phyloP scores from a whole-genome alignment of 2,329 filamentous ascomycete genomes.

The Trichoderma pleuroti region DNA sequence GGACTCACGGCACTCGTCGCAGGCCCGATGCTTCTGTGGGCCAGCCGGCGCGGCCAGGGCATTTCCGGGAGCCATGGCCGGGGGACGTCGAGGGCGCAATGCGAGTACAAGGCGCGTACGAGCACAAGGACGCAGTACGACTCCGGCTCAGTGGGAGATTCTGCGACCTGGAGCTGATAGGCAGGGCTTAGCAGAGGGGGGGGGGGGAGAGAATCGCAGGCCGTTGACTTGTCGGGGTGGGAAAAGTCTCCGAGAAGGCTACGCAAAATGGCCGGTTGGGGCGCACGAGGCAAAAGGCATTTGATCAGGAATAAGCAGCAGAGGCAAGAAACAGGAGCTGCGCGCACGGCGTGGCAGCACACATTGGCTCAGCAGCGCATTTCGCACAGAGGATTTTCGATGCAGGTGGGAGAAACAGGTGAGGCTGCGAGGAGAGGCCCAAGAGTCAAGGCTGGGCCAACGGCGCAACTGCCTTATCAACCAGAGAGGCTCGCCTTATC shows the following conservation, averaged over 20 bases:
- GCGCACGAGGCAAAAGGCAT: not conserved
- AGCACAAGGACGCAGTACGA: constrained; percentile 4
- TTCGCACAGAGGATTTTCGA: not conserved
- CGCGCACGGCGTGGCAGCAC: not conserved
- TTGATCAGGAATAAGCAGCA: not conserved
- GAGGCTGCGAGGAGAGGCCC: not conserved
- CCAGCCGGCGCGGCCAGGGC: constrained; percentile 18
- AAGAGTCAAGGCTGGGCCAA: not conserved
- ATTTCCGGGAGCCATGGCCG: constrained; percentile 25
- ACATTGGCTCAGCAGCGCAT: not conserved
- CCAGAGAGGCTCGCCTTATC: not conserved
- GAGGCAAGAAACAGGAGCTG: not conserved
- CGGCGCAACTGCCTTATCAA: not conserved
- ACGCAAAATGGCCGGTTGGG: constrained; percentile 10
- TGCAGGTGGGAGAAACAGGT: constrained; percentile 4
- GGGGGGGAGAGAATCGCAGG: not conserved
- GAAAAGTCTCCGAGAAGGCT: constrained; percentile 14
- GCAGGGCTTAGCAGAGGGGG: not conserved
- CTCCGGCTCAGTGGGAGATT: not conserved
- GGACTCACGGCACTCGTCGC: constrained; percentile 63
- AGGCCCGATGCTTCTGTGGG: constrained; percentile 53
- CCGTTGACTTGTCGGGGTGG: not conserved
- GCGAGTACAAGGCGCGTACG: not conserved
- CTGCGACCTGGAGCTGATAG: not conserved
- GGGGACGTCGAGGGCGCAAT: not conserved